These are phyloP conservation scores for Mucor indicus DNA, from an alignment of 371 early-diverging fungal species.

Conservation along the genomic window DNA sequence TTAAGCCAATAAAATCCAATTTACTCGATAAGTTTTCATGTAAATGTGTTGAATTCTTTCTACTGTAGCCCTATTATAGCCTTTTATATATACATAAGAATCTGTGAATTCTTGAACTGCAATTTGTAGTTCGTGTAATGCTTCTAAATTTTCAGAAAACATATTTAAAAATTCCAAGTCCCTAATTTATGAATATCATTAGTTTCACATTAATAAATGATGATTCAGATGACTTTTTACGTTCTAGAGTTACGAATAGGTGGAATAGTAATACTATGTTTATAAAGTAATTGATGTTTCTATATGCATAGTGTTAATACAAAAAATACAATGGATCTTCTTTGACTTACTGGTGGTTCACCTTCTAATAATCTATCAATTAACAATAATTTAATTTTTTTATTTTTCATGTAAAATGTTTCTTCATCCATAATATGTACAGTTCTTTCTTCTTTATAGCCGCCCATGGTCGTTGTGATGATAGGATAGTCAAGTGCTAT, in stretches of 20 bases:
- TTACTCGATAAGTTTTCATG: conserved; percentile 46
- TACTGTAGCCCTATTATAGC: conserved; percentile 51
- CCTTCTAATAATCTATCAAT: conserved; percentile 59
- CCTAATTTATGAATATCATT: too few relatives aligned
- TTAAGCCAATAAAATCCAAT: too few relatives aligned
- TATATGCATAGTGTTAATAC: too few relatives aligned
- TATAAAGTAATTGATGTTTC: conserved; percentile 27
- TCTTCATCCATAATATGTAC: conserved; percentile 56
- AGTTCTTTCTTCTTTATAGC: conserved; percentile 53
- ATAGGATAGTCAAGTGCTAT: conserved; percentile 52
- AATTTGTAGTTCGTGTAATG: conserved; percentile 46
- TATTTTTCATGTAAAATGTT: conserved; percentile 43
- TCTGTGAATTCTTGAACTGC: conserved; percentile 55
- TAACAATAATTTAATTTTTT: conserved; percentile 47
- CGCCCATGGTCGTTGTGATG: conserved; percentile 55
- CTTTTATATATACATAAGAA: conserved; percentile 62
- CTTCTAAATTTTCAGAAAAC: conserved; percentile 49
- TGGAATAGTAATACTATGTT: conserved; percentile 42
- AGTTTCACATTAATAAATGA: too few relatives aligned
- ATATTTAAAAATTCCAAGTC: conserved; percentile 58
- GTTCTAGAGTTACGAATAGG: conserved; percentile 44
- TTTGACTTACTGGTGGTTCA: conserved; percentile 38
- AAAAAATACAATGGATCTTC: too few relatives aligned
- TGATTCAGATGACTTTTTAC: too few relatives aligned
- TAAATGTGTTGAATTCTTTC: conserved; percentile 63